Evolutionary conservation across 2,329 filamentous ascomycete genomes (phyloP).

Genomic region (Hawksworthiomyces lignivorus): DNA sequence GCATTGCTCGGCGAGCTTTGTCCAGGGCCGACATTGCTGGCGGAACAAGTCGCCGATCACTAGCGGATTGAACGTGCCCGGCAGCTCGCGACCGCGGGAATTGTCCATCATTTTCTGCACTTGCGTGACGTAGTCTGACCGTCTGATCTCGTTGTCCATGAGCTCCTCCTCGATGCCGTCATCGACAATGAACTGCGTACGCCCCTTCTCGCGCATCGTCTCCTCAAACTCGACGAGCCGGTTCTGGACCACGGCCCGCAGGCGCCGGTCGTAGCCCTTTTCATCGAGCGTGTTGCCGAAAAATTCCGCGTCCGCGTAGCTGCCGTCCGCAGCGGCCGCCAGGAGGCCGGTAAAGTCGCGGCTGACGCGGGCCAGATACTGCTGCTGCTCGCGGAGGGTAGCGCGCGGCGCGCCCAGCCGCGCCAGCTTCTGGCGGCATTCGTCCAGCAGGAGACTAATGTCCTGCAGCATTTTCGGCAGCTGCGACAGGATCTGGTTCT

Average conservation of each 20-base stretch:
- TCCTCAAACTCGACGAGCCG: constrained; percentile 38
- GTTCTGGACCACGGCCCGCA: constrained; percentile 48
- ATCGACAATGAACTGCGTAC: constrained; percentile 27
- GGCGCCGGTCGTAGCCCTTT: constrained; percentile 32
- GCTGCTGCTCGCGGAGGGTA: constrained; percentile 16
- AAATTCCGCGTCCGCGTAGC: constrained; percentile 19
- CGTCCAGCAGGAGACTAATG: constrained; percentile 28
- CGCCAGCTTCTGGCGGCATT: constrained; percentile 20
- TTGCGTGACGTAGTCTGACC: constrained; percentile 15
- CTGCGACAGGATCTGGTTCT: constrained; percentile 36
- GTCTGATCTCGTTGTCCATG: constrained; percentile 7
- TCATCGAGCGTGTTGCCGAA: constrained; percentile 9
- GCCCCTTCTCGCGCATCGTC: constrained; percentile 33
- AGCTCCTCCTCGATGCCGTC: neutral
- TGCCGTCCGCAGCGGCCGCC: constrained; percentile 21
- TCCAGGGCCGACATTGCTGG: constrained; percentile 26
- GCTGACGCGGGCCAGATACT: constrained; percentile 24
- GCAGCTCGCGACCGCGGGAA: constrained; percentile 27
- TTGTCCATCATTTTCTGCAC: constrained; percentile 21
- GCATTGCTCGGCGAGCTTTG: constrained; percentile 12
- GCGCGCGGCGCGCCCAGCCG: constrained; percentile 25
- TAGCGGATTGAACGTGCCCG: constrained; percentile 27
- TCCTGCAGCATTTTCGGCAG: constrained; percentile 38
- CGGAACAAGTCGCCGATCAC: constrained; percentile 26
- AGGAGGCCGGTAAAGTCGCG: constrained; percentile 18